Evolutionary conservation across 2,329 filamentous ascomycete species (phyloP), one percentile per base, ranked within the genome.

Genomic region (Keithomyces neogunnii): DNA sequence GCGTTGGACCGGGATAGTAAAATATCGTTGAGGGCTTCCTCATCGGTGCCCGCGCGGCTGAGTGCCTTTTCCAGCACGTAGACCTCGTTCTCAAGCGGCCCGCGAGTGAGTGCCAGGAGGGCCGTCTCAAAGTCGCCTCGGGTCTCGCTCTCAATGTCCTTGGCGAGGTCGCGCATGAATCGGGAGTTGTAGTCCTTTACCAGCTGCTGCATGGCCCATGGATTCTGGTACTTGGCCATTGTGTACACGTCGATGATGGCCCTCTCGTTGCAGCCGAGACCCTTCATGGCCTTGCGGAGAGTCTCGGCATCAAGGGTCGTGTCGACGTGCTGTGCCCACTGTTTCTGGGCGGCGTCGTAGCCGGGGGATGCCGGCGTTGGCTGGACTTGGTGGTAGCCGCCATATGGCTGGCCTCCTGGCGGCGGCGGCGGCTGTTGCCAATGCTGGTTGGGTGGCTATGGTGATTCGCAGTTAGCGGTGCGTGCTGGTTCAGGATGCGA

Each of bases 1-100:
- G 66, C 65, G 31, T 69, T 69, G 9, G 65, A 67, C 0, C 66
- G 66, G 28, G 63, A 63, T 1, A 69, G 53, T 0, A 69, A 59
- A 3, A 68, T 63, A 13, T 68, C 66, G 8, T 63, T 66, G 5
- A 69, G 54, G 3, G 65, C 62, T 28, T 63, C 62, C 43, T 68
- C 62, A 33, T 69, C 66, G 0, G 65, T 67, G 0, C 64, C 66
- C 0, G 59, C 56, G 0, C 66, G 50, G 1, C 63, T 56, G 2
- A 69, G 55, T 1, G 66, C 61, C 47, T 65, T 65, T 11, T 61
- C 56, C 0, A 69, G 55, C 2, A 58, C 55, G 4, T 54, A 51
- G 1, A 62, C 64, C n/a, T 69, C 66, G 3, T 67, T 63, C 35
- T 59, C 59, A 0, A 69, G 56, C 0, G 67, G 66, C 0, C 65